Conservation (phyloP, 371 early-diverging fungal species). For the Syncephalastrum monosporum region DNA sequence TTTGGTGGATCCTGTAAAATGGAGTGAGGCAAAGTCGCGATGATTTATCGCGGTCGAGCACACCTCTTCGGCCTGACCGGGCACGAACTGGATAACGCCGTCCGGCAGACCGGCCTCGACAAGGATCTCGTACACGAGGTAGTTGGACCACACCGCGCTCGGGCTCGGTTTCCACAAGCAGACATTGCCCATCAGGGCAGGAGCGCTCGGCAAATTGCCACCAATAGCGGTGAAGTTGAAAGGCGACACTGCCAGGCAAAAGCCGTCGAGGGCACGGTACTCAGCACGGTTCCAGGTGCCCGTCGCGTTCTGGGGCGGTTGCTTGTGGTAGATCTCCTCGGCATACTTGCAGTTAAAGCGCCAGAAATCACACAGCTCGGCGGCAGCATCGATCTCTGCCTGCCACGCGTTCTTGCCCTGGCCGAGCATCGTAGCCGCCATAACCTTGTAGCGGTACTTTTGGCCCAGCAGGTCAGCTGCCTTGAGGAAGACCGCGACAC, state of each 20-base stretch:
- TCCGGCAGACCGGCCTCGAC: conserved; percentile 95
- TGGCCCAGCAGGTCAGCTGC: conserved; percentile 91
- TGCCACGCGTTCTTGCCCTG: conserved; percentile 99
- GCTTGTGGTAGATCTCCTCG: conserved; percentile 89
- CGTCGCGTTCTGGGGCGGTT: conserved; percentile 87
- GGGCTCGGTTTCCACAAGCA: conserved; percentile 98
- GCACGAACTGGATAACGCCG: conserved; percentile 97
- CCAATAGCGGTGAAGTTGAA: conserved; percentile 99
- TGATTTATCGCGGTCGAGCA: conserved; percentile 71
- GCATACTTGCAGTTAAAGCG: conserved; percentile 96
- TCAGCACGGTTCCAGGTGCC: conserved; percentile 95
- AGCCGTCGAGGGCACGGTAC: conserved; percentile 96
- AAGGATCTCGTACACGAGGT: conserved; percentile 86
- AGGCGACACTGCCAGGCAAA: conserved; percentile 96
- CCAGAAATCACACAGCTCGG: conserved; percentile 93
- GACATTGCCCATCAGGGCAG: conserved; percentile 97
- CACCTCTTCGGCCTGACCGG: conserved; percentile 86
- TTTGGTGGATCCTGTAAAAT: conserved; percentile 94
- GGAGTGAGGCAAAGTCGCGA: conserved; percentile 93
- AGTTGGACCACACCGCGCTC: conserved; percentile 88
- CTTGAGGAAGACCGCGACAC: conserved; percentile 95
- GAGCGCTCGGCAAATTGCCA: conserved; percentile 92
- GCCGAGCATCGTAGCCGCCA: conserved; percentile 98
- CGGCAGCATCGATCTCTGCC: conserved; percentile 97
- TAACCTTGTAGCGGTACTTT: conserved; percentile 92